A percentile compares a stretch with the other conserved stretches of the same genome.
phyloP scores from a whole-genome alignment of 2,329 filamentous ascomycete genomes.

The Uncinocarpus reesii region DNA sequence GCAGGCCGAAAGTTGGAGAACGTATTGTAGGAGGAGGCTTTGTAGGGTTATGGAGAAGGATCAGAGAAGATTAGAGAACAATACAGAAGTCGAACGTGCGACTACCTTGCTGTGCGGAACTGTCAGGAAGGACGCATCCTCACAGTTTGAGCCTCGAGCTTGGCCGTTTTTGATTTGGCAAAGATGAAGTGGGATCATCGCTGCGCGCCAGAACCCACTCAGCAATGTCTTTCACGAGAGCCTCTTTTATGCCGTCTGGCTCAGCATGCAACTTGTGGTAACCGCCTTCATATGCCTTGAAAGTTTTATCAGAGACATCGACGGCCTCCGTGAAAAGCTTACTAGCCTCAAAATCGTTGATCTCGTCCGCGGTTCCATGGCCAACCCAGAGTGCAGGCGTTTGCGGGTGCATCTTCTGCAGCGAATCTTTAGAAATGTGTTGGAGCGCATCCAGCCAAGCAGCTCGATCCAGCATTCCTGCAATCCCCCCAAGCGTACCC shows the following conservation, averaged over 20 bases:
- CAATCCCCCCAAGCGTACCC: conserved; percentile 72
- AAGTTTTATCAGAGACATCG: conserved; percentile 55
- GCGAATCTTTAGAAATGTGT: neutral
- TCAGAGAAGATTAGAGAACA: conserved; percentile 20
- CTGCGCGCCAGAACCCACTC: conserved; percentile 50
- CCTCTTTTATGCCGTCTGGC: conserved; percentile 23
- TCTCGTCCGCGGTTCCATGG: conserved; percentile 65
- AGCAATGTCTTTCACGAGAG: conserved; percentile 47
- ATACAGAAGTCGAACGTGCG: neutral
- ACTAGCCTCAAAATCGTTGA: conserved; percentile 56
- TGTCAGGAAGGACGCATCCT: neutral
- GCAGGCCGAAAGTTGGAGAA: conserved; percentile 43
- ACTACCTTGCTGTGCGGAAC: neutral
- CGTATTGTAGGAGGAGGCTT: conserved; percentile 43
- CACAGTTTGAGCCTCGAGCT: conserved; percentile 9
- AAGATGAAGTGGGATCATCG: neutral
- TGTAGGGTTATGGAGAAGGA: conserved; percentile 41
- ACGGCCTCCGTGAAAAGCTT: conserved; percentile 53
- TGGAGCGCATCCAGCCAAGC: conserved; percentile 40
- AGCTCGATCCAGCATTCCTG: conserved; percentile 66
- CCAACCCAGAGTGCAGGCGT: conserved; percentile 49
- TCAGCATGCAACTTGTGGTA: conserved; percentile 54
- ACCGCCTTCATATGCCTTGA: conserved; percentile 64
- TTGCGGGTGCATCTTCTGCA: neutral
- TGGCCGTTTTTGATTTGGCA: neutral